phyloP scores from a whole-genome alignment of 2,329 filamentous ascomycete genomes.

The Drechslera avenae region DNA sequence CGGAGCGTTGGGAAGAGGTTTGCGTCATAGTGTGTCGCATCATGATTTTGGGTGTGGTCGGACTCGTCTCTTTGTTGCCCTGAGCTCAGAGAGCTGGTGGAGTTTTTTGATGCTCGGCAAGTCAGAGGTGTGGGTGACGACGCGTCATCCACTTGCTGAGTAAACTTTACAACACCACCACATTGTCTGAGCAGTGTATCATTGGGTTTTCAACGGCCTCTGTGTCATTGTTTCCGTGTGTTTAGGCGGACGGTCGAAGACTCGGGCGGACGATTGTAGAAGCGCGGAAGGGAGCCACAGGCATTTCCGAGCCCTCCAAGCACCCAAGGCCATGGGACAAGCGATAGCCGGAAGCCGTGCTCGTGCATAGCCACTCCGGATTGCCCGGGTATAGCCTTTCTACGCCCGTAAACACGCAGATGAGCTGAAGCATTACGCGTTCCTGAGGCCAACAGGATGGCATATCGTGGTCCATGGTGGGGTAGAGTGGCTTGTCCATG shows the following conservation, averaged over 20 bases:
- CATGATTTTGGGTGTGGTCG: constrained; percentile 1
- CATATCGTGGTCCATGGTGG: constrained; percentile 7
- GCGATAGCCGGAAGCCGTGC: not conserved
- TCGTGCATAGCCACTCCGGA: constrained; percentile 6
- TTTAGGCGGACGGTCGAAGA: no score
- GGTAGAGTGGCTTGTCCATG: constrained; percentile 2
- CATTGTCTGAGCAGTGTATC: no score
- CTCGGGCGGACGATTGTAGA: no score
- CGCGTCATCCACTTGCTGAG: constrained; percentile 12
- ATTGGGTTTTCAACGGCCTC: no score
- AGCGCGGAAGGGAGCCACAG: no score
- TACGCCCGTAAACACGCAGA: not conserved
- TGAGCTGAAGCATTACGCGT: constrained; percentile 10
- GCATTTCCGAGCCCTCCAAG: no score
- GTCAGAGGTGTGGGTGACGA: constrained; percentile 11
- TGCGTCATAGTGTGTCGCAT: constrained; percentile 11
- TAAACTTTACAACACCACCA: not conserved
- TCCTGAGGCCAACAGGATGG: constrained; percentile 11
- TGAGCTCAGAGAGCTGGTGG: not conserved
- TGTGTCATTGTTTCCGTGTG: no score
- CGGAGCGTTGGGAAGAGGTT: not conserved
- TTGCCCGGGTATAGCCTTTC: not conserved
- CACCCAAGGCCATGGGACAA: not conserved
- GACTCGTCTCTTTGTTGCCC: not conserved
- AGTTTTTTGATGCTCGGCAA: constrained; percentile 5